Conservation (phyloP, 1,139 yeast species). For the Pichia terricola region DNA sequence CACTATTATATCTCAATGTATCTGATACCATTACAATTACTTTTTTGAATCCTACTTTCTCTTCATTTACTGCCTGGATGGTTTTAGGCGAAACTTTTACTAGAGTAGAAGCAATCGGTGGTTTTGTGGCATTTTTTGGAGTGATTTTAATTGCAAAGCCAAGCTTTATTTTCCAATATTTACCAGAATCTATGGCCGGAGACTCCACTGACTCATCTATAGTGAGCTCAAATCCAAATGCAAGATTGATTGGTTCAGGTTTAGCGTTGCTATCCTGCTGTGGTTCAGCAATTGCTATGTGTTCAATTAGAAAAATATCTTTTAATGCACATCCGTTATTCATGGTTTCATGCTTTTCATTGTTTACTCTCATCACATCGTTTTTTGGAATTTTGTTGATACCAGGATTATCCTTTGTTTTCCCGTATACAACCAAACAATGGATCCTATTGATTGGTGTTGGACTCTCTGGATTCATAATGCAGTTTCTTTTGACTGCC, state of each 20-base stretch:
- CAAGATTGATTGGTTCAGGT: slow-evolving; percentile 43
- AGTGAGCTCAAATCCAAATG: slow-evolving; percentile 5
- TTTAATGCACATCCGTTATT: slow-evolving; percentile 69
- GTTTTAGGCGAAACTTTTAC: slow-evolving; percentile 59
- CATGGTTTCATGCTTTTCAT: slow-evolving; percentile 69
- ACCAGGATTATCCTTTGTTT: slow-evolving; percentile 51
- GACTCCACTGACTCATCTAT: slow-evolving; percentile 2
- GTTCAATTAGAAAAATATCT: slow-evolving; percentile 67
- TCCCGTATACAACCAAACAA: slow-evolving; percentile 51
- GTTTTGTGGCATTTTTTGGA: slow-evolving; percentile 60
- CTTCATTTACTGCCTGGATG: slow-evolving; percentile 66
- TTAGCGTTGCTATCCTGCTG: slow-evolving; percentile 62
- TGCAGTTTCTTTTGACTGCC: slow-evolving; percentile 71
- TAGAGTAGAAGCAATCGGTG: slow-evolving; percentile 57
- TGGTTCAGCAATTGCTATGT: slow-evolving; percentile 65
- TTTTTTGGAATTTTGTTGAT: slow-evolving; percentile 45
- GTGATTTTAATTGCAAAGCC: slow-evolving; percentile 81
- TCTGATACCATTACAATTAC: slow-evolving; percentile 68
- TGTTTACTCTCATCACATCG: slow-evolving; percentile 47
- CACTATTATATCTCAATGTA: slow-evolving; percentile 58
- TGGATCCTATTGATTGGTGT: slow-evolving; percentile 55
- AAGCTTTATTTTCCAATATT: slow-evolving; percentile 41
- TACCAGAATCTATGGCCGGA: slow-evolving; percentile 3
- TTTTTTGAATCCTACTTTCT: slow-evolving; percentile 67
- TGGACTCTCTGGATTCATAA: slow-evolving; percentile 72